These are phyloP conservation scores for Exophiala sp. DNA, from an alignment of 2,329 filamentous ascomycete genomes.

Conservation along the genomic window DNA sequence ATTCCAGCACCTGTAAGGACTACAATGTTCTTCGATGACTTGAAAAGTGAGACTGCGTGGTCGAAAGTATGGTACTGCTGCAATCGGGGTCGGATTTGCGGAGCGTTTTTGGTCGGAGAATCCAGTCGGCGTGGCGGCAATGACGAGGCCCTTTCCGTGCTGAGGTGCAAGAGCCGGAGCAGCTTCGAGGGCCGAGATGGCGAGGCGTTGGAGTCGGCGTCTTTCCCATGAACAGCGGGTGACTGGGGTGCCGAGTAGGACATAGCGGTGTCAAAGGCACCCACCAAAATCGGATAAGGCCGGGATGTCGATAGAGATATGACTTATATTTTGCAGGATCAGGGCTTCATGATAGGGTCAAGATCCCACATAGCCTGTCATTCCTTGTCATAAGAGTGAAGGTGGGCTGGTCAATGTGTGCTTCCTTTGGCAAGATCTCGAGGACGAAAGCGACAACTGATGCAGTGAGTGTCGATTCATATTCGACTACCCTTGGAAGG, in stretches of 20 bases:
- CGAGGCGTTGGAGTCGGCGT: slow-evolving; percentile 14
- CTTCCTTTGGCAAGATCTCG: too few species aligned
- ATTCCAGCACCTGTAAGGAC: slow-evolving; percentile 95
- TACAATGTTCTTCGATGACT: slow-evolving; percentile 75
- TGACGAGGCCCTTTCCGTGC: slow-evolving; percentile 16
- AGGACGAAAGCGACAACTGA: too few species aligned
- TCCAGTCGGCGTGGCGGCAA: slow-evolving; percentile 17
- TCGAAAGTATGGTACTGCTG: slow-evolving; percentile 76
- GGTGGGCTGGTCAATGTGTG: too few species aligned
- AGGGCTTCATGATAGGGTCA: too few species aligned
- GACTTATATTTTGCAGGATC: too few species aligned
- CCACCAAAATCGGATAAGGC: background rate
- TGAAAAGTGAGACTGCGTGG: slow-evolving; percentile 76
- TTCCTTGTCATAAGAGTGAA: too few species aligned
- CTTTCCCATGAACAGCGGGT: slow-evolving; percentile 7
- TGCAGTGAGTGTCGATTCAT: too few species aligned
- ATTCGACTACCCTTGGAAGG: too few species aligned
- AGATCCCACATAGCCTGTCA: too few species aligned
- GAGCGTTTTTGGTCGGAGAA: slow-evolving; percentile 13
- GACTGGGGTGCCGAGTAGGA: slow-evolving; percentile 19
- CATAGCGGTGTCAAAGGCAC: slow-evolving; percentile 7
- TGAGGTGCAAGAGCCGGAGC: slow-evolving; percentile 13
- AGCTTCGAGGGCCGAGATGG: slow-evolving; percentile 17
- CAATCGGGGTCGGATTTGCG: slow-evolving; percentile 21
- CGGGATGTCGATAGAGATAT: too few species aligned